Conservation (phyloP, 345 rosid species). For the Syzygium aromaticum region DNA sequence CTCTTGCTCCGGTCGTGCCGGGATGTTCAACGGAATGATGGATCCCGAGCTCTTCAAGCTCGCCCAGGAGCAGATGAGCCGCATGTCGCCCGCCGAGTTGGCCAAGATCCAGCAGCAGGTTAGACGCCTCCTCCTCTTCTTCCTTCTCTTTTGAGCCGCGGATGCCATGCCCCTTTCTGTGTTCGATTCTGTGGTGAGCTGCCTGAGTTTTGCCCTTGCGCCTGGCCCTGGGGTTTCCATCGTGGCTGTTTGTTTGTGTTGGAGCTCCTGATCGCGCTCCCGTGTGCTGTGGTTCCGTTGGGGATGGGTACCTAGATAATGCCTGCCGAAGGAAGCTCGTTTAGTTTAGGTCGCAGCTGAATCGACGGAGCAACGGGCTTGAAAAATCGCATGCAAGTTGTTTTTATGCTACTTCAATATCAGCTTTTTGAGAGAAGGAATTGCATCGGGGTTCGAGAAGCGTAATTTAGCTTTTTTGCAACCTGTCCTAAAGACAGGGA, state of each 20-base stretch:
- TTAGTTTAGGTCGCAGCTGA: too few relatives aligned
- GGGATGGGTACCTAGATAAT: neutral
- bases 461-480: neutral
- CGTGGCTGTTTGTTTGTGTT: neutral
- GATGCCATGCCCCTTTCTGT: neutral
- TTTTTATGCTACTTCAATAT: neutral
- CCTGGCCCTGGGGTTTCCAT: neutral
- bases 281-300: neutral
- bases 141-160: neutral
- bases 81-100: slow-evolving; percentile 80
- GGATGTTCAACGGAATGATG: slow-evolving; percentile 79
- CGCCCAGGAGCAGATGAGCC: slow-evolving; percentile 97
- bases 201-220: neutral
- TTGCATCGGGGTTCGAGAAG: neutral
- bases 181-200: neutral
- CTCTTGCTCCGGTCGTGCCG: neutral
- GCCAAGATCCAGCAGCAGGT: slow-evolving; percentile 69
- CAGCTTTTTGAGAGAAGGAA: neutral
- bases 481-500: neutral
- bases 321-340: neutral
- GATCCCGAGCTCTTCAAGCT: slow-evolving; percentile 86
- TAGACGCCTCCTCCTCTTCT: neutral
- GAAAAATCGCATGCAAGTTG: neutral
- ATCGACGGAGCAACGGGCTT: neutral
- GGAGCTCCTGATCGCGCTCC: neutral